Evolutionary conservation across 257 asterid species (phyloP).

Genomic region (Solanum peruvianum): DNA sequence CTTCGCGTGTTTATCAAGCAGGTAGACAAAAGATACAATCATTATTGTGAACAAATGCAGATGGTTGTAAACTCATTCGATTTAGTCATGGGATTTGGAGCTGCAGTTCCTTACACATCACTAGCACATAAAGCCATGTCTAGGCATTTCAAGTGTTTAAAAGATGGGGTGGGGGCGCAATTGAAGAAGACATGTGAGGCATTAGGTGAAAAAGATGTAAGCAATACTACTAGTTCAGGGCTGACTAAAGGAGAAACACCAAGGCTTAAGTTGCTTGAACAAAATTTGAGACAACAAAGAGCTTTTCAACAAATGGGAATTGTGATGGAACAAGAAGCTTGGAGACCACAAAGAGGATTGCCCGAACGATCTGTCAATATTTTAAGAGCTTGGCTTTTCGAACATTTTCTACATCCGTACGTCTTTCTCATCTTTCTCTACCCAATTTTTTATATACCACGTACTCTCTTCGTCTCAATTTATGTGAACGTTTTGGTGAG

Average conservation of each 20-base stretch:
- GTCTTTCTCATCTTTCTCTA: slow-evolving; percentile 1
- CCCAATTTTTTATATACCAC: neutral
- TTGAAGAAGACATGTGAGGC: slow-evolving; percentile 60
- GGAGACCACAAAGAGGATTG: slow-evolving; percentile 93
- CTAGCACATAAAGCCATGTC: slow-evolving; percentile 96
- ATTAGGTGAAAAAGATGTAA: slow-evolving; percentile 72
- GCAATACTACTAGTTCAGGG: slow-evolving; percentile 34
- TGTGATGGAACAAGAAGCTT: slow-evolving; percentile 88
- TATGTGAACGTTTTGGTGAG: neutral
- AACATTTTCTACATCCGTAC: slow-evolving; percentile 98
- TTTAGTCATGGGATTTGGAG: slow-evolving; percentile 87
- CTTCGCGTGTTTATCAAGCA: slow-evolving; percentile 1
- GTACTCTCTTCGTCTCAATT: neutral
- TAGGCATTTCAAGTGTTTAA: slow-evolving; percentile 84
- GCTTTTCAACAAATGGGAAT: slow-evolving; percentile 89
- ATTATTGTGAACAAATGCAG: slow-evolving; percentile 96
- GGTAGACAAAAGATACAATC: slow-evolving; percentile 91
- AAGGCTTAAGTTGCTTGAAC: slow-evolving; percentile 61
- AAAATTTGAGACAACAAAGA: slow-evolving; percentile 70
- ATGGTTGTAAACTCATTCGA: slow-evolving; percentile 95
- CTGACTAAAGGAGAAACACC: slow-evolving; percentile 96
- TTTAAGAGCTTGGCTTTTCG: slow-evolving; percentile 95
- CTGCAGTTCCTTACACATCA: slow-evolving; percentile 79
- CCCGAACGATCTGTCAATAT: slow-evolving; percentile 93
- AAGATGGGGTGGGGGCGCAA: slow-evolving; percentile 63